phyloP scores from a whole-genome alignment of 768 basidiomycete genomes.

The Gelatoporia subvermispora region DNA sequence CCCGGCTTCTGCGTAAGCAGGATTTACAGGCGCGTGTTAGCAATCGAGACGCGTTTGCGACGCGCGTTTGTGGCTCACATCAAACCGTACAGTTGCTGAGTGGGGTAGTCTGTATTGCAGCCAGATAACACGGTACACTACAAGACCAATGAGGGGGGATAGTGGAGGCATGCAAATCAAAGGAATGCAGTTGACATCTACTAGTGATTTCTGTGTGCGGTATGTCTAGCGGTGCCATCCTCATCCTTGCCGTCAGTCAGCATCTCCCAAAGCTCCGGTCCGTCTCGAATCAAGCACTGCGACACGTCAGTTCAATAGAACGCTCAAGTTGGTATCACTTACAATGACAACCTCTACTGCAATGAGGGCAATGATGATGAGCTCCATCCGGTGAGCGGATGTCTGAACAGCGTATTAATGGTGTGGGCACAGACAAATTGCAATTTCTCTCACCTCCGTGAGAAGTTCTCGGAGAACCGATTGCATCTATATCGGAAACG shows the following conservation, averaged over 20 bases:
- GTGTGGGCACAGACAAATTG: not conserved
- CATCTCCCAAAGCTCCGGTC: constrained; percentile 65
- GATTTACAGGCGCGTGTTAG: too few relatives aligned
- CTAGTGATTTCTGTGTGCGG: too few relatives aligned
- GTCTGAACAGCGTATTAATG: constrained; percentile 43
- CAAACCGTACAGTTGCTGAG: too few relatives aligned
- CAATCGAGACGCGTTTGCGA: too few relatives aligned
- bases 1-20: too few relatives aligned
- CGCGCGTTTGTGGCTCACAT: too few relatives aligned
- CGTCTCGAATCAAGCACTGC: constrained; percentile 73
- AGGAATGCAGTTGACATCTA: too few relatives aligned
- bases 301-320: not conserved
- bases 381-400: constrained; percentile 87
- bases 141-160: too few relatives aligned
- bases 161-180: too few relatives aligned
- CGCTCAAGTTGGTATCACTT: constrained; percentile 21
- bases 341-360: constrained; percentile 94
- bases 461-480: constrained; percentile 84
- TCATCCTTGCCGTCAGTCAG: constrained; percentile 8
- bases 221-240: not conserved
- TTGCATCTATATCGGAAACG: constrained; percentile 51
- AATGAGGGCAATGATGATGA: constrained; percentile 92
- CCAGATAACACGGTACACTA: too few relatives aligned
- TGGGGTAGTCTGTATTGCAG: too few relatives aligned
- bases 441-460: constrained; percentile 58